phyloP scores from a whole-genome alignment of 1,284 basidiomycete genomes.

The Veloboletus limbatus region DNA sequence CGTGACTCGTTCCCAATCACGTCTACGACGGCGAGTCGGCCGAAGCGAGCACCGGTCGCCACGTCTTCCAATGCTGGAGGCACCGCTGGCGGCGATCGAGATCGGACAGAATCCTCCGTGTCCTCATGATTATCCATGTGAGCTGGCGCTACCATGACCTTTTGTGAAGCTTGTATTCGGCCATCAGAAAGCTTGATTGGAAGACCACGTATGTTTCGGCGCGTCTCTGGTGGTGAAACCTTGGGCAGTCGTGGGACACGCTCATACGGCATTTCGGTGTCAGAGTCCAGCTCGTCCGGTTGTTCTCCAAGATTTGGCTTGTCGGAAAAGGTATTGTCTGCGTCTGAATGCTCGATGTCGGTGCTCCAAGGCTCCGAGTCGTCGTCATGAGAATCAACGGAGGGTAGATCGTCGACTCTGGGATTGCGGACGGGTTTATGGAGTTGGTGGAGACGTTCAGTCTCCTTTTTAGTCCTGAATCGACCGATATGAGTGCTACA shows the following conservation, averaged over 20 bases:
- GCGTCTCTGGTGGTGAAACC: constrained; percentile 43
- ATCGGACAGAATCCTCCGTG: constrained; percentile 25
- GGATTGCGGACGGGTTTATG: constrained; percentile 54
- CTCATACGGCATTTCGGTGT: constrained; percentile 74
- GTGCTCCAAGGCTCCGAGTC: constrained; percentile 58
- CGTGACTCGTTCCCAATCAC: constrained; percentile 70
- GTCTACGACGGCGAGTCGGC: constrained; percentile 76
- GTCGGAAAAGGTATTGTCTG: constrained; percentile 25
- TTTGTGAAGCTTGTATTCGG: constrained; percentile 60
- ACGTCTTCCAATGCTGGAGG: constrained; percentile 56
- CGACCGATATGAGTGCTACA: constrained; percentile 1
- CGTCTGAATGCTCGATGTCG: constrained; percentile 37
- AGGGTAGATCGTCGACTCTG: constrained; percentile 58
- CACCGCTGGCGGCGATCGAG: constrained; percentile 27
- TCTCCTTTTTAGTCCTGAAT: constrained; percentile 77
- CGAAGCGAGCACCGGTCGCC: constrained; percentile 76
- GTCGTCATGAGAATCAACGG: constrained; percentile 59
- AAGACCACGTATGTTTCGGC: constrained; percentile 61
- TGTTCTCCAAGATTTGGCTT: constrained; percentile 17
- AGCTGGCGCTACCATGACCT: constrained; percentile 37
- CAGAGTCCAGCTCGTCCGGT: constrained; percentile 42
- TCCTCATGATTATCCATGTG: constrained; percentile 43
- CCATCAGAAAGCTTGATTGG: constrained; percentile 87
- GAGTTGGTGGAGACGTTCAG: constrained; percentile 57
- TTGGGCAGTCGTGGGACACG: constrained; percentile 51